Evolutionary conservation across 768 basidiomycete genomes (phyloP).

Genomic region (Podaxis sp.): DNA sequence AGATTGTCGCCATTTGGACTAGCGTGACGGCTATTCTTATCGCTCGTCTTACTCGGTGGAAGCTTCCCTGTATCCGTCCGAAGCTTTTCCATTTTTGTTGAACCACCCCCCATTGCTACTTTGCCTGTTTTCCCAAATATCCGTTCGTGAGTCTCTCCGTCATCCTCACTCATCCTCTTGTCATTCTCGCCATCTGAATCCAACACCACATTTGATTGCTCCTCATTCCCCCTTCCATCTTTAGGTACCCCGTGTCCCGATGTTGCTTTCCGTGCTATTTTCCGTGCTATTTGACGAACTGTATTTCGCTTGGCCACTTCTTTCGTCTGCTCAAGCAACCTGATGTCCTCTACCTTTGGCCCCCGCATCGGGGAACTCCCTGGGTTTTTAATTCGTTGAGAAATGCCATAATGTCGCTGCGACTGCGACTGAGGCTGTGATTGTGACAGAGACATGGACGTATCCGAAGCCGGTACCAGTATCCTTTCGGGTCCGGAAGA

Average conservation of each 20-base stretch:
- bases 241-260: too few species aligned
- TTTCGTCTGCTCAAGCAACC: background rate
- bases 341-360: background rate
- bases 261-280: background rate
- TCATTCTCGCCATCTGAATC: background rate
- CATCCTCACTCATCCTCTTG: background rate
- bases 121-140: background rate
- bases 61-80: conserved; percentile 4
- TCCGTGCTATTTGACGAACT: background rate
- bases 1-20: background rate
- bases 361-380: conserved; percentile 1
- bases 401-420: background rate
- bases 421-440: conserved; percentile 27
- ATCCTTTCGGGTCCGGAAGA: conserved; percentile 34
- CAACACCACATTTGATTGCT: background rate
- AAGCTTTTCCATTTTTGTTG: background rate
- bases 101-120: background rate
- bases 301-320: background rate
- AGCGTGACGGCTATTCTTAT: background rate
- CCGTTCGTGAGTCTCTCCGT: background rate
- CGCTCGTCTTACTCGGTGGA: conserved; percentile 7
- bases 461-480: conserved; percentile 55
- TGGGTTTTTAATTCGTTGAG: background rate
- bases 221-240: background rate
- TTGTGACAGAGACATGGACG: conserved; percentile 35